These are phyloP conservation scores for Torulaspora globosa DNA, from an alignment of 1,139 yeast genomes.

Conservation along the genomic window DNA sequence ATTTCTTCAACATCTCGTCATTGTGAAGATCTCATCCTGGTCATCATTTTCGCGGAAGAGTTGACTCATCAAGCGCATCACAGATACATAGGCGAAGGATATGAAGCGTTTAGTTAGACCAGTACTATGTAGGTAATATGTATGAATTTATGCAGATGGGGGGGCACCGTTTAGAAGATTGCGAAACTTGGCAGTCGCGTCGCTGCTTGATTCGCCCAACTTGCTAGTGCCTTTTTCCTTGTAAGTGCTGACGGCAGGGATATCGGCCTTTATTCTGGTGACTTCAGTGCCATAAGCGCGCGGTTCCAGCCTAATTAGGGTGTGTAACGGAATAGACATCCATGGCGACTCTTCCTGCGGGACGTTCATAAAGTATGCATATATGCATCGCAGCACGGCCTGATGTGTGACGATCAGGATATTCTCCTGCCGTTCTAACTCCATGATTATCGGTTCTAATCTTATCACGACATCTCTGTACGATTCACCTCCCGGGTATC, in stretches of 20 bases:
- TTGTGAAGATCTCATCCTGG: neutral
- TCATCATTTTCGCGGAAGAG: neutral
- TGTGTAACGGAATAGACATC: conserved; percentile 98
- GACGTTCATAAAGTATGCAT: conserved; percentile 97
- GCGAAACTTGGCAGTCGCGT: conserved; percentile 27
- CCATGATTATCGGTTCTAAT: conserved; percentile 96
- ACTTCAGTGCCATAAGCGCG: conserved; percentile 88
- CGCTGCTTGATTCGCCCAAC: conserved; percentile 52
- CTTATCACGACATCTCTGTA: conserved; percentile 93
- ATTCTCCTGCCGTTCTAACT: conserved; percentile 93
- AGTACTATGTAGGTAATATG: neutral
- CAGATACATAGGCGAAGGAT: neutral
- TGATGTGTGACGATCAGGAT: conserved; percentile 95
- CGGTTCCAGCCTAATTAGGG: conserved; percentile 88
- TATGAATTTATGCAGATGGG: conserved; percentile 12
- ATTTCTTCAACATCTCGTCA: neutral
- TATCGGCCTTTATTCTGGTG: conserved; percentile 86
- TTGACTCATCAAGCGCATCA: neutral
- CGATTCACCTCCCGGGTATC: conserved; percentile 96
- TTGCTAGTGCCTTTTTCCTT: conserved; percentile 89
- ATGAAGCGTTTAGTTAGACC: neutral
- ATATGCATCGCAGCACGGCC: conserved; percentile 92
- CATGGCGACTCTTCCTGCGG: conserved; percentile 97
- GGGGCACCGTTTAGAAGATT: conserved; percentile 38
- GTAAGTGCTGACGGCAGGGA: conserved; percentile 96